These are phyloP conservation scores for Suillus cothurnatus DNA, from an alignment of 768 basidiomycete species.

Conservation along the genomic window DNA sequence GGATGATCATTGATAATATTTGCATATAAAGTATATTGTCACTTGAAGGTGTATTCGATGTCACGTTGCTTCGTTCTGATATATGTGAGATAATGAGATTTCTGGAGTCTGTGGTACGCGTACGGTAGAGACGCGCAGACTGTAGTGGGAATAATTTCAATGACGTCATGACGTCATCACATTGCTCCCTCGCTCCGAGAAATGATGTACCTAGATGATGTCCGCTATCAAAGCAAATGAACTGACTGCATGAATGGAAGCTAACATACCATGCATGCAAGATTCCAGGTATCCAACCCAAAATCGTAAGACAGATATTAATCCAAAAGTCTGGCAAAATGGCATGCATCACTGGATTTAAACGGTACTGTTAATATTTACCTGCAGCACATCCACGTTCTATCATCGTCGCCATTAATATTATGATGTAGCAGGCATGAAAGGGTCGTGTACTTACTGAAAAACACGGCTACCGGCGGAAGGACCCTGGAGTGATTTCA, in stretches of 20 bases:
- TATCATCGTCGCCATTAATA: conserved; percentile 3
- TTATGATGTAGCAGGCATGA: not conserved
- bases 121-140: not conserved
- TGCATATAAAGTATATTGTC: no score
- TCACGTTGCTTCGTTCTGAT: no score
- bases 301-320: conserved; percentile 40
- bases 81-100: not conserved
- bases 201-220: conserved; percentile 25
- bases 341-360: not conserved
- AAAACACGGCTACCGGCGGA: conserved; percentile 30
- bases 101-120: not conserved
- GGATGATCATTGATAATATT: no score
- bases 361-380: conserved; percentile 3
- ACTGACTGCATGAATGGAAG: not conserved
- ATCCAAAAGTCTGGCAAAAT: conserved; percentile 35
- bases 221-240: not conserved
- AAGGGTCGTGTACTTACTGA: conserved; percentile 24
- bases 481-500: conserved; percentile 20
- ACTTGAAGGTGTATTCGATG: not conserved
- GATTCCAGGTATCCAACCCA: conserved; percentile 56
- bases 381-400: conserved; percentile 31
- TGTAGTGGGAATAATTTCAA: no score
- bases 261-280: conserved; percentile 50
- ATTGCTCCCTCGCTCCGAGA: conserved; percentile 25
- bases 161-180: conserved; percentile 3